Percentiles rank a stretch among this genome's conserved stretches.
These are phyloP conservation scores for Monosporascus sp. DNA, from an alignment of 2,329 filamentous ascomycete genomes.

Conservation along the genomic window DNA sequence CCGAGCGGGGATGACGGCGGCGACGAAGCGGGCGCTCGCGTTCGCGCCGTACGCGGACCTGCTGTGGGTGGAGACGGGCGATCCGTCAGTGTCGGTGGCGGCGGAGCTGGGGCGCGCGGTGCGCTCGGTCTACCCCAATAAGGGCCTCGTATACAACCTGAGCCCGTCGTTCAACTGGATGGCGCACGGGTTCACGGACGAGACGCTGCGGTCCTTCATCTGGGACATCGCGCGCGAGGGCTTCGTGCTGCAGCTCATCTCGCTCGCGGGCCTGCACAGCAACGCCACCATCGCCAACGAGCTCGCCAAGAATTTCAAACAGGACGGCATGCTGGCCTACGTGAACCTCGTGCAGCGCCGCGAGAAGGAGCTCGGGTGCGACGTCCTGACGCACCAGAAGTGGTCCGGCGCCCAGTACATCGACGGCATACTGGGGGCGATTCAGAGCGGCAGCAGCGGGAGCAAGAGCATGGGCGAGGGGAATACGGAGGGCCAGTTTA, in stretches of 20 bases:
- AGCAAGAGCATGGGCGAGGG: constrained; percentile 94
- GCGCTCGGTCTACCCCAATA: constrained; percentile 62
- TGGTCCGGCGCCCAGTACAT: constrained; percentile 69
- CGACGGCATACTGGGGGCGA: constrained; percentile 82
- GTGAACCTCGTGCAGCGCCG: constrained; percentile 86
- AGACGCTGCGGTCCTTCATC: constrained; percentile 81
- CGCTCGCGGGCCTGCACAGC: constrained; percentile 61
- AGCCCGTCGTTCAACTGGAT: constrained; percentile 99
- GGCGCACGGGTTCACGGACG: constrained; percentile 82
- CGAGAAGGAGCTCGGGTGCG: constrained; percentile 86
- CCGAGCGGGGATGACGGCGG: constrained; percentile 73
- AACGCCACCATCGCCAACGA: constrained; percentile 64
- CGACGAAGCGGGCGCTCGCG: constrained; percentile 87
- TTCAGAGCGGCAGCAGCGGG: constrained; percentile 84
- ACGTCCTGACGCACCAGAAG: constrained; percentile 93
- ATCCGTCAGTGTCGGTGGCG: constrained; percentile 76
- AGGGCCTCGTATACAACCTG: constrained; percentile 94
- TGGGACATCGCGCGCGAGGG: constrained; percentile 94
- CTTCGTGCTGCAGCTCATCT: constrained; percentile 65
- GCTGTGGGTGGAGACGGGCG: constrained; percentile 93
- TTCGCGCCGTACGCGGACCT: constrained; percentile 93
- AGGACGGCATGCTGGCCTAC: constrained; percentile 93
- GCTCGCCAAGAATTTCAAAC: constrained; percentile 76
- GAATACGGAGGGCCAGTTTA: constrained; percentile 74
- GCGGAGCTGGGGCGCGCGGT: constrained; percentile 72